Percentiles rank a stretch among this genome's conserved stretches.
phyloP scores from a whole-genome alignment of 2,329 filamentous ascomycete species.

The Alternaria sp. region DNA sequence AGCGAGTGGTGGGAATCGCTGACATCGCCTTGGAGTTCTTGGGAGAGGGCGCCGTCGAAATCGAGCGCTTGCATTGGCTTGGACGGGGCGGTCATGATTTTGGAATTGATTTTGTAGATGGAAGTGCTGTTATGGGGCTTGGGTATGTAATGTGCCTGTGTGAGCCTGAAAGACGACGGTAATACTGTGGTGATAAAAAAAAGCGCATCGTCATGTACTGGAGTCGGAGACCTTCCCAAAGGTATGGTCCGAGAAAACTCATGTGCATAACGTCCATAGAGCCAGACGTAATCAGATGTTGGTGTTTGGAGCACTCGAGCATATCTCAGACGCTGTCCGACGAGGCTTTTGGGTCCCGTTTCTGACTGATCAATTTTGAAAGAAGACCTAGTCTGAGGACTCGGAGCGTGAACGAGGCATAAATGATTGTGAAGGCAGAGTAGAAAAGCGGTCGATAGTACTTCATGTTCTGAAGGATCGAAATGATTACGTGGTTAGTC shows the following conservation, averaged over 20 bases:
- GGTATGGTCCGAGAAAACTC: no score
- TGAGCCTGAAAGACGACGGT: fast-evolving
- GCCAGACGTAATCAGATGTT: no score
- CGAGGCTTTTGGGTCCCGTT: background rate
- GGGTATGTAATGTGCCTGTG: no score
- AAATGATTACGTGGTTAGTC: background rate
- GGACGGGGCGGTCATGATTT: background rate
- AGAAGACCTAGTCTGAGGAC: slow-evolving; percentile 18
- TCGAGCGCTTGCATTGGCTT: background rate
- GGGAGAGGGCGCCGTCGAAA: background rate
- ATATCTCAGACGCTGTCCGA: background rate
- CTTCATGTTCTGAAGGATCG: slow-evolving; percentile 7
- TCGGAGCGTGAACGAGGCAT: slow-evolving; percentile 25
- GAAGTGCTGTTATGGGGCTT: background rate
- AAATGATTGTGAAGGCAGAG: slow-evolving; percentile 20
- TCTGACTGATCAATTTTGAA: slow-evolving; percentile 9
- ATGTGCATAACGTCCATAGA: no score
- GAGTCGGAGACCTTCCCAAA: no score
- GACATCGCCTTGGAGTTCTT: background rate
- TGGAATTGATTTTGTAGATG: background rate
- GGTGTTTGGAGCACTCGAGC: background rate
- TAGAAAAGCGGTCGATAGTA: slow-evolving; percentile 26
- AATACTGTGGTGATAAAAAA: no score
- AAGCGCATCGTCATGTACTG: no score
- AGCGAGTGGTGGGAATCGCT: background rate